Base-by-base conservation (phyloP, 2,329 filamentous ascomycete species). In the Pyrenophora graminea region DNA sequence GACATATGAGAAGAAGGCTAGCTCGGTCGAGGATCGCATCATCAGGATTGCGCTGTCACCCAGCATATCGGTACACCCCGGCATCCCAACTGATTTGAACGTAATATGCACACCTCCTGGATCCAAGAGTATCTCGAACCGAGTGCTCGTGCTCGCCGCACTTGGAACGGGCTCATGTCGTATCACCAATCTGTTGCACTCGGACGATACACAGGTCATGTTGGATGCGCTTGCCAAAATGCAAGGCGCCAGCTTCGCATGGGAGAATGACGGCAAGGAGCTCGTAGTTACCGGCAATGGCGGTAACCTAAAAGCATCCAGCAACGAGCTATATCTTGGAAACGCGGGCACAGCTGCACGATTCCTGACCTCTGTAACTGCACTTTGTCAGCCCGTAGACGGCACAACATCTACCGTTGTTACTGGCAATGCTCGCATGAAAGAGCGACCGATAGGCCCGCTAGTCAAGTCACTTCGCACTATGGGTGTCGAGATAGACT, bases 161-260 rank as follows among this genome's bases (percentile, higher is more conserved):
- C 85, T 99, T 27, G 91, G 92, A 30, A 84, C 85, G 48, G 94
- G 94, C 15, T 85, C 87, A 21, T 97, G 92, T 69, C 87, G 89
- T 33, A 89, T 99, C 72, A 92, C 85, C 73, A 97, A 99, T 65
- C 79, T 99, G 27, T 82, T 99, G 9, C 93, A 97, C 74, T 97
- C 94, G 0, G 94, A 97, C 64, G 94, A 99, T 69, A 96, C 92
- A 0, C 91, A 97, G 72, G 94, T 90, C 74, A 99, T 99, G 94
- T 80, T 99, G 38, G 91, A 91, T 50, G 93, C 94, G n/a, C 86
- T 99, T 50, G 83, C 84, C 21, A 86, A 87, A 64, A 83, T 99
- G 19, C 87, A 89, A 27, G 94, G 92, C 25, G 93, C 92, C 15
- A 88, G 88, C 0, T 97, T 95, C 76, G 84, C 87, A 1, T 99